Conservation (phyloP, 1,284 basidiomycete species). For the Puccinia coronata region DNA sequence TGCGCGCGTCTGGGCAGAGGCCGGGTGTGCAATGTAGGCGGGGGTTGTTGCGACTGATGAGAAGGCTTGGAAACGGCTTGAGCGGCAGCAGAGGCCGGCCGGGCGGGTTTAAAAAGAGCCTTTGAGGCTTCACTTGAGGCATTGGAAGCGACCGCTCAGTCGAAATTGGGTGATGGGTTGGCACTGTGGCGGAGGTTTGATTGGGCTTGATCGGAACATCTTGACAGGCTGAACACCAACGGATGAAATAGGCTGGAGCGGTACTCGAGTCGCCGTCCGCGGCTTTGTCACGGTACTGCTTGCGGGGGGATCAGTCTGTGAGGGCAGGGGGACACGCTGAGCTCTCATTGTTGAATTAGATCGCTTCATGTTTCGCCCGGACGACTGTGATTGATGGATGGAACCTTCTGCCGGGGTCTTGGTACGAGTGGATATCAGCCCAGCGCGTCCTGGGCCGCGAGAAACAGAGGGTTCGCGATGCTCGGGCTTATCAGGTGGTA, state of each 20-base stretch:
- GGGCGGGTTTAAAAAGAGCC: constrained; percentile 24
- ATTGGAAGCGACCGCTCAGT: constrained; percentile 3
- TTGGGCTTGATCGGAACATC: neutral
- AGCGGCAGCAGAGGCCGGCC: constrained; percentile 8
- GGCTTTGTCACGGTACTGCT: neutral
- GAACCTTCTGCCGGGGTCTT: constrained; percentile 30
- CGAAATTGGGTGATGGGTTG: neutral
- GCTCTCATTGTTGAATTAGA: constrained; percentile 47
- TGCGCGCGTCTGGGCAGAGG: constrained; percentile 13
- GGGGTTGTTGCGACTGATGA: neutral
- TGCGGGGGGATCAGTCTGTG: neutral
- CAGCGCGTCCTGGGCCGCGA: constrained; percentile 13
- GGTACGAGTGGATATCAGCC: constrained; percentile 22
- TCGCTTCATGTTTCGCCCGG: constrained; percentile 28
- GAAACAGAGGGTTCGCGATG: constrained; percentile 1
- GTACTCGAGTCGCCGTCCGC: constrained; percentile 22
- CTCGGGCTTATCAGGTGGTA: constrained; percentile 32
- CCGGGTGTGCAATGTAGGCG: constrained; percentile 8
- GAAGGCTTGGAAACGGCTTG: constrained; percentile 13
- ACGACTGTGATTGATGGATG: constrained; percentile 25
- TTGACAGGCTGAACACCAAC: constrained; percentile 4
- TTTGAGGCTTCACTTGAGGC: neutral
- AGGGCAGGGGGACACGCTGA: constrained; percentile 37
- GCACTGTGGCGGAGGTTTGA: neutral
- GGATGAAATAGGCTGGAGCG: constrained; percentile 24